Conservation (phyloP, 139 green algal genomes). For the Chlamydomonas incerta region DNA sequence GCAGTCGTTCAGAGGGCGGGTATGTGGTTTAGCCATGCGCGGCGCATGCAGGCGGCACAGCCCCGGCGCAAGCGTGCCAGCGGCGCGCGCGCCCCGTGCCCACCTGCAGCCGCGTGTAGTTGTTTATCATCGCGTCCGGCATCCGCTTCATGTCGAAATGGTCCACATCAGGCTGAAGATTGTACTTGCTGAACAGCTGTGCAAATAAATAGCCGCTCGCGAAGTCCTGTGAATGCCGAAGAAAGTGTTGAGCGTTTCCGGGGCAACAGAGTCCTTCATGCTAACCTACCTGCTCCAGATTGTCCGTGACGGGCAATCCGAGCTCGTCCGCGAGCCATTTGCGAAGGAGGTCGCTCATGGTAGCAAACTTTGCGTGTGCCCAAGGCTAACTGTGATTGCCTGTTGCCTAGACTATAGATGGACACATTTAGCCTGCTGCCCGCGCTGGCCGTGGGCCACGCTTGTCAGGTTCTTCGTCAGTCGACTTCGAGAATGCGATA, state of each 20-base stretch:
- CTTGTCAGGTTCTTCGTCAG: too few relatives aligned
- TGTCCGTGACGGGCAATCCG: slow-evolving; percentile 30
- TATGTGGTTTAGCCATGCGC: background rate
- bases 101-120: slow-evolving; percentile 81
- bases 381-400: too few relatives aligned
- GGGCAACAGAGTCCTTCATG: background rate
- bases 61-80: background rate
- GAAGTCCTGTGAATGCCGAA: slow-evolving; percentile 67
- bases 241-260: background rate
- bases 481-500: too few relatives aligned
- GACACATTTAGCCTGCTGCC: too few relatives aligned
- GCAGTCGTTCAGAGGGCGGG: background rate
- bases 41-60: too few relatives aligned
- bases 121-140: slow-evolving; percentile 78
- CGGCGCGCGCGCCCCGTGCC: background rate
- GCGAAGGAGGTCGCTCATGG: slow-evolving; percentile 55
- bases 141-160: slow-evolving; percentile 64
- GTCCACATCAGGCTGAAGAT: slow-evolving; percentile 80
- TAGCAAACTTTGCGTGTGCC: too few relatives aligned
- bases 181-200: slow-evolving; percentile 65
- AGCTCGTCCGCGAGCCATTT: slow-evolving; percentile 51
- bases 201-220: slow-evolving; percentile 75
- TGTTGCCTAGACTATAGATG: too few relatives aligned
- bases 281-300: slow-evolving; percentile 50
- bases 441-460: too few relatives aligned